phyloP scores from a whole-genome alignment of 2,329 filamentous ascomycete genomes.

The Neofusicoccum umdonicola region DNA sequence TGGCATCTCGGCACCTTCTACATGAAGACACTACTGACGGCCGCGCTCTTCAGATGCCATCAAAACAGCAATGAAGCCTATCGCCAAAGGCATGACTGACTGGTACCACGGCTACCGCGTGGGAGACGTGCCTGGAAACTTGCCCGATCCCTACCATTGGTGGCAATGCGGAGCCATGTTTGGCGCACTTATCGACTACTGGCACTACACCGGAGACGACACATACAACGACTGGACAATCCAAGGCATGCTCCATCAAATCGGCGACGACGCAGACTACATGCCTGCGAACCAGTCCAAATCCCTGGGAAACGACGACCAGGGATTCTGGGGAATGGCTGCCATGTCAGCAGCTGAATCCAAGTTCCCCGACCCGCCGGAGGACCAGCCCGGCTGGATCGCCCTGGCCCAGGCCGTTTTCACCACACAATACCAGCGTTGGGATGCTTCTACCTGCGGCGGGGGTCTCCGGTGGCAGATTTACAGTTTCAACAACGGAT shows the following conservation, averaged over 20 bases:
- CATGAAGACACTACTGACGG: background rate
- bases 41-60: constrained; percentile 53
- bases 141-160: constrained; percentile 26
- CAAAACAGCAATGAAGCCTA: constrained; percentile 57
- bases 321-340: constrained; percentile 80
- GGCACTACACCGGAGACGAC: constrained; percentile 24
- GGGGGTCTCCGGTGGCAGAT: constrained; percentile 33
- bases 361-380: constrained; percentile 66
- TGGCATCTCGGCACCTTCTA: background rate
- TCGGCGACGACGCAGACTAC: constrained; percentile 36
- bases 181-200: constrained; percentile 19
- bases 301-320: constrained; percentile 51
- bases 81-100: constrained; percentile 45
- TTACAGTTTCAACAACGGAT: constrained; percentile 50
- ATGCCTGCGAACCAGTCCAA: constrained; percentile 38
- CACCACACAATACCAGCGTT: constrained; percentile 36
- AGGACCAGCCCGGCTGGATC: constrained; percentile 31
- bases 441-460: constrained; percentile 35
- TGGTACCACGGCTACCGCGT: constrained; percentile 62
- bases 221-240: constrained; percentile 19
- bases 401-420: constrained; percentile 37
- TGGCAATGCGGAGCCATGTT: constrained; percentile 25
- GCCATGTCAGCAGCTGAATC: constrained; percentile 76
- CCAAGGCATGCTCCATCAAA: constrained; percentile 22
- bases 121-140: constrained; percentile 54